Percentiles rank a stretch among this genome's conserved stretches.
Evolutionary conservation across 441 rosid species (phyloP).

Genomic region (Arabidopsis lyrata): DNA sequence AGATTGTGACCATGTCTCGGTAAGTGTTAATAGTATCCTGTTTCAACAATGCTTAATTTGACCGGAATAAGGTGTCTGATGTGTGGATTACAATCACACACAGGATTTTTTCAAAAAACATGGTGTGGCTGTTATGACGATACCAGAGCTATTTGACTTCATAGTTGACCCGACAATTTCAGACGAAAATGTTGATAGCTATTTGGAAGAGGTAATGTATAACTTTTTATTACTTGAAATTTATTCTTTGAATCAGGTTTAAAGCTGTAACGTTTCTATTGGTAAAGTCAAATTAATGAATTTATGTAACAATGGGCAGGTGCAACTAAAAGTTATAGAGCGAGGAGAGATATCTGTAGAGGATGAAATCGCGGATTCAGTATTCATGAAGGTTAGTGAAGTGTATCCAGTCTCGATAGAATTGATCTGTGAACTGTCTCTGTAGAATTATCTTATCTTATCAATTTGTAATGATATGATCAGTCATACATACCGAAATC

Average conservation of each 20-base stretch:
- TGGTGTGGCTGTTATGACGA: conserved; percentile 94
- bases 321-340: conserved; percentile 70
- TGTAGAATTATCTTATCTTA: background rate
- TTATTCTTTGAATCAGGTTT: background rate
- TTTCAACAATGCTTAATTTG: conserved; percentile 11
- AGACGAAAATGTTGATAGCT: conserved; percentile 78
- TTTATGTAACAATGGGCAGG: conserved; percentile 48
- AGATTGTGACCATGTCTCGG: conserved; percentile 92
- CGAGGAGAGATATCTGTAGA: conserved; percentile 82
- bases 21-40: conserved; percentile 47
- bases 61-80: conserved; percentile 7
- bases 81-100: conserved; percentile 8
- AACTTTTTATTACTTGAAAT: no score
- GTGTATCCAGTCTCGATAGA: background rate
- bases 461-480: conserved; percentile 3
- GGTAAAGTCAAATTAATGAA: background rate
- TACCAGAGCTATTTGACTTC: conserved; percentile 91
- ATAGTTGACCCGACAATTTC: conserved; percentile 85
- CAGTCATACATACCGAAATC: conserved; percentile 89
- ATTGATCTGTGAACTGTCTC: background rate
- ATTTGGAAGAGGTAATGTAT: conserved; percentile 78
- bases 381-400: conserved; percentile 81
- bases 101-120: conserved; percentile 92
- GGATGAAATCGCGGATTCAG: conserved; percentile 93
- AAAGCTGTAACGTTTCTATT: background rate